Base-by-base conservation (phyloP, 352 stramenopile genomes). In the Thalassiosira mediterranea region DNA sequence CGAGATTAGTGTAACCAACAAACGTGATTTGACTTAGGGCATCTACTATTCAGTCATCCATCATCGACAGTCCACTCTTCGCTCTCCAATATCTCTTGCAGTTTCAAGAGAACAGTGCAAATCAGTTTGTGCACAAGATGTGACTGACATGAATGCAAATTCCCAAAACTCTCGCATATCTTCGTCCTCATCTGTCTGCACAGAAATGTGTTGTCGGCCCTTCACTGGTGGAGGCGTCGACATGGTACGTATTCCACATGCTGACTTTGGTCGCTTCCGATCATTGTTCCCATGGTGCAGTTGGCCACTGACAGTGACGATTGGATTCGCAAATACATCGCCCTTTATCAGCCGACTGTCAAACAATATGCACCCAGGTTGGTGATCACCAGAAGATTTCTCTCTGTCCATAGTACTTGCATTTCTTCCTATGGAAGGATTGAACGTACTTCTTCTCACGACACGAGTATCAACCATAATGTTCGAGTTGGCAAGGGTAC, bases 401-500 rank as follows among this genome's bases (percentile, higher is more conserved):
- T 44, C 4, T 28, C 4, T 13, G 1, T 4, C 0, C 21, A 29
- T 38, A 8, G 13, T 25, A 32, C 0, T 17, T 28, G 15, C 44
- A 17, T 53, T 48, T 3, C 62, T 65, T 44, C 28, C 10, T 2
- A 38, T 28, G 23, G 53, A 19, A 31, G 53, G 17, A 25, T 46
- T 54, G 32, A 67, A 62, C 32, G 34, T 62, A 38, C 46, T 66
- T 38, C 40, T n/a, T 48, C 65, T 0, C 53, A 75, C 54, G 21
- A 75, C 56, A 19, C 65, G 65, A 25, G 44, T 53, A 38, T 76
- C 58, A 3, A 42, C 31, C 67, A 70, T 76, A 44, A 70, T 76
- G 28, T 70, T 70, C 7, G 1, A 47, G 32, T 49, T 56, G 0
- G 51, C 48, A 19, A 54, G 10, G 25, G 26, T 54, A 25, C 37